Conservation (phyloP, 2,329 filamentous ascomycete genomes). For the Pseudocercospora ulei region DNA sequence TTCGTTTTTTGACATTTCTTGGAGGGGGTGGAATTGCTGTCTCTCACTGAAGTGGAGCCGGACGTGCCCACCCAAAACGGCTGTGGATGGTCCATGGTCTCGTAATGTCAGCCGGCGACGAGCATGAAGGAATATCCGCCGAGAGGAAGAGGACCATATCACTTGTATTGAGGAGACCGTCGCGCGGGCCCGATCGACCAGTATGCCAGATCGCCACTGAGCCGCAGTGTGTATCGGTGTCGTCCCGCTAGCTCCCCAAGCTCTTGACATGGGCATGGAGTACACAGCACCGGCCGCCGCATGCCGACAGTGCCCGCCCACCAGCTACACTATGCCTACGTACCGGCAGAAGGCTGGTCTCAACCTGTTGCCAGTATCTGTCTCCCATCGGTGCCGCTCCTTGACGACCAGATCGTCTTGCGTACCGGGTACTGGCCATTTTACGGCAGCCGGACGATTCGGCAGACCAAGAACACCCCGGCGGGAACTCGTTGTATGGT, state of each 20-base stretch:
- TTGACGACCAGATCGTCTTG: no score
- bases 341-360: neutral
- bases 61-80: neutral
- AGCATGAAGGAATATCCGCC: neutral
- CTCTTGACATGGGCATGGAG: neutral
- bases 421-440: no score
- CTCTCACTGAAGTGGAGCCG: constrained; percentile 1
- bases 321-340: neutral
- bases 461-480: no score
- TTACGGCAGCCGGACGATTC: no score
- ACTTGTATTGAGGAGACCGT: neutral
- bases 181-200: neutral
- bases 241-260: neutral
- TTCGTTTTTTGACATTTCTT: neutral
- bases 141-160: neutral
- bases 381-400: neutral
- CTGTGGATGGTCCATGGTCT: constrained; percentile 3
- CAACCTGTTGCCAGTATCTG: neutral
- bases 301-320: neutral
- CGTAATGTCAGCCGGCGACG: neutral
- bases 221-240: neutral
- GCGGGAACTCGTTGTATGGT: no score
- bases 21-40: neutral
- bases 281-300: neutral
- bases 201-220: neutral